Base-by-base conservation (phyloP, 441 rosid species). In the Raphanus hybrid region DNA sequence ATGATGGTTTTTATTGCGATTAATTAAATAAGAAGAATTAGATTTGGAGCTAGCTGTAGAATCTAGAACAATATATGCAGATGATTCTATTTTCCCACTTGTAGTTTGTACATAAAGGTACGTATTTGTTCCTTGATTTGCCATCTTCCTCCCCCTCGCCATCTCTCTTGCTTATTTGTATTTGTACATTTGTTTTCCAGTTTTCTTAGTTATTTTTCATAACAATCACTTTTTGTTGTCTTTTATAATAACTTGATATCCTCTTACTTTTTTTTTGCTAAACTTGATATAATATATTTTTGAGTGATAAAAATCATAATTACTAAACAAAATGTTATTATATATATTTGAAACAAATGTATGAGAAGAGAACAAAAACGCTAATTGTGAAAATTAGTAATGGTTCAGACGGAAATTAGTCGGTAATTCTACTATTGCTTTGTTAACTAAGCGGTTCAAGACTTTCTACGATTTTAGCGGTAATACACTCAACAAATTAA, bases 21-120 rank as follows among this genome's bases (percentile, higher is more conserved):
- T 72, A n/a, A 29, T 54, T 52, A 41, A 41, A 15, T 18, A 63
- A 68, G 23, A 54, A 9, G 3, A 62, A 62, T 43, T 43, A 29
- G 34, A 69, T 63, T 39, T 68, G 71, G 32, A 63, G 74, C 78
- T 64, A 73, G 78, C 71, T 78, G 70, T 68, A 41, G 74, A 73
- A 78, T 78, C 65, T 15, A 78, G 66, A 78, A 54, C 52, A 63
- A 68, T 32, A 61, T 61, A 73, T 61, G 69, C 18, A 52, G 59
- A 60, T 67, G 70, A 27, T 73, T 67, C 43, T 50, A 27, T 35
- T 55, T 67, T 78, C 43, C 71, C 48, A 63, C 50, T 60, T 67
- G 69, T 74, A 69, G 34, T 69, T 74, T 67, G 78, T 74, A 64
- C 72, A 74, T 75, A 69, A 79, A 74, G 67, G 79, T 79, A 79